These are phyloP conservation scores for Citrus trifoliata DNA, from an alignment of 345 rosid genomes.

Conservation along the genomic window DNA sequence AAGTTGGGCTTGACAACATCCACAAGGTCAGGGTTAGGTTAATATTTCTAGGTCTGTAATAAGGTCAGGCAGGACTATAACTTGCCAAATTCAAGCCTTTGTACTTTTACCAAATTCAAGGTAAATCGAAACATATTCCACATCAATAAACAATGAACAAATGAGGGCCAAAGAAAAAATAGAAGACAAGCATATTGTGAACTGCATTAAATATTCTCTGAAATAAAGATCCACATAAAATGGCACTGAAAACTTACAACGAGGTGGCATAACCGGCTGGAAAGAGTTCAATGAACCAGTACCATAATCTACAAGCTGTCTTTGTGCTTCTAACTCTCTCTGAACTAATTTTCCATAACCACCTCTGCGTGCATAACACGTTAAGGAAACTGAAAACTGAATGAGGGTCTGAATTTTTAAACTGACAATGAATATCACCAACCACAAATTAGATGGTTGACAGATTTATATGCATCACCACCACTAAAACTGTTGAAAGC, in stretches of 20 bases:
- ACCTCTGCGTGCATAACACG: constrained; percentile 71
- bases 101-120: not conserved
- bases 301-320: constrained; percentile 95
- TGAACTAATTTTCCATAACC: constrained; percentile 98
- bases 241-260: constrained; percentile 53
- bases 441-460: not conserved
- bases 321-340: constrained; percentile 85
- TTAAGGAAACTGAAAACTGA: constrained; percentile 34
- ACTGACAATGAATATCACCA: not conserved
- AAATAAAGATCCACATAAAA: not conserved
- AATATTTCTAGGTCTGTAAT: not conserved
- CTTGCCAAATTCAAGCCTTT: not conserved
- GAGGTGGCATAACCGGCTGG: constrained; percentile 58
- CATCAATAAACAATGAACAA: not conserved
- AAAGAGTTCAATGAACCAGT: constrained; percentile 79
- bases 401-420: constrained; percentile 5
- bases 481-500: not conserved
- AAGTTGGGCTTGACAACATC: not conserved
- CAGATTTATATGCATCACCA: not conserved
- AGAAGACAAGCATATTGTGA: not conserved
- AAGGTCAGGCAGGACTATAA: not conserved
- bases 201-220: not conserved
- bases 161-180: not conserved
- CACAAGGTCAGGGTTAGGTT: not conserved
- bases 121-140: not conserved